Conservation (phyloP, 306 rosid species). For the Quercus wislizeni region DNA sequence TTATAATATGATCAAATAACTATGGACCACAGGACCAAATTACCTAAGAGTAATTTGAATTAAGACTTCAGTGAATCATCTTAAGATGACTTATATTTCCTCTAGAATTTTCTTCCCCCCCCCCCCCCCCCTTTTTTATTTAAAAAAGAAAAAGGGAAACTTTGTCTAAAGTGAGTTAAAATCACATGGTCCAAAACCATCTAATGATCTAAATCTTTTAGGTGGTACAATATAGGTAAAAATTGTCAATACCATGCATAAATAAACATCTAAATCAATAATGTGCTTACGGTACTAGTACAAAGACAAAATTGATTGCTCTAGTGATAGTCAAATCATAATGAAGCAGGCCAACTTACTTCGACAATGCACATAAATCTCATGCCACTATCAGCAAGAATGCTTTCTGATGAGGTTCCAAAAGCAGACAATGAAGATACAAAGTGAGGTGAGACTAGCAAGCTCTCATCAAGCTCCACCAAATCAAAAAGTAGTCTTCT, state of each 20-base stretch:
- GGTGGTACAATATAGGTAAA: not conserved
- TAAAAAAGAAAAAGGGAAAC: not conserved
- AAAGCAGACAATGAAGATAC: constrained; percentile 73
- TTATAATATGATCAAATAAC: not conserved
- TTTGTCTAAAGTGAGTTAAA: not conserved
- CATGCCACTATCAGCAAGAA: constrained; percentile 76
- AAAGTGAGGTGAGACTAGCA: constrained; percentile 57
- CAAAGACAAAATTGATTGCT: not conserved
- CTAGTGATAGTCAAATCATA: constrained; percentile 15
- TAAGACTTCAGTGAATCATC: not conserved
- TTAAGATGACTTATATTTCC: not conserved
- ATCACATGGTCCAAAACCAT: not conserved
- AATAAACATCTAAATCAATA: constrained; percentile 8
- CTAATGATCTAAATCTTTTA: not conserved
- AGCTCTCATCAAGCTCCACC: constrained; percentile 62
- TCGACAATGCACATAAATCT: constrained; percentile 74
- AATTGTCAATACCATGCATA: not conserved
- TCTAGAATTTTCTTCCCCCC: not conserved
- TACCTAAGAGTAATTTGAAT: not conserved
- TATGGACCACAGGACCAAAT: not conserved
- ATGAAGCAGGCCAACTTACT: constrained; percentile 54
- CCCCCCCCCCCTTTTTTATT: not conserved
- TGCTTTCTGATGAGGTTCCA: constrained; percentile 50
- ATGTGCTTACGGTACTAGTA: constrained; percentile 3
- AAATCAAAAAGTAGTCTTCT: constrained; percentile 73